These are phyloP conservation scores for Suillus clintonianus DNA, from an alignment of 768 basidiomycete species.

Conservation along the genomic window DNA sequence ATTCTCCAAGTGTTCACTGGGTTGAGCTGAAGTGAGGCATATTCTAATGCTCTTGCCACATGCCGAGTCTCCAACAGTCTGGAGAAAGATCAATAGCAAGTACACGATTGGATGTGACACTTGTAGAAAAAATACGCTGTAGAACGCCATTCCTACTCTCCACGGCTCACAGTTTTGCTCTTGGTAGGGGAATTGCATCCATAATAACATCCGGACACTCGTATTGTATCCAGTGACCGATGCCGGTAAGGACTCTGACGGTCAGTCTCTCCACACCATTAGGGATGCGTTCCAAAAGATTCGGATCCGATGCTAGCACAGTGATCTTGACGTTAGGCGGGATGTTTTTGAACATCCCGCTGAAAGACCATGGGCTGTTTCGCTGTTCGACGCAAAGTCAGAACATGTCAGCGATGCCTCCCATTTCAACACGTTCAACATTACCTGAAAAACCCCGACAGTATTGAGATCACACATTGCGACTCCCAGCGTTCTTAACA, in stretches of 20 bases:
- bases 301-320: constrained; percentile 19
- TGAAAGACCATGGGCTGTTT: constrained; percentile 22
- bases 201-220: constrained; percentile 25
- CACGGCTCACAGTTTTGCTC: not conserved
- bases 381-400: not conserved
- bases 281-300: constrained; percentile 12
- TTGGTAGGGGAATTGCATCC: constrained; percentile 5
- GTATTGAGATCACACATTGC: not conserved
- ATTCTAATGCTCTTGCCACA: not conserved
- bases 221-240: constrained; percentile 27
- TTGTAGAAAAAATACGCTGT: not conserved
- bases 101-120: not conserved
- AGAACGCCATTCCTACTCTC: not conserved
- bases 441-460: not conserved
- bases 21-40: no score
- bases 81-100: not conserved
- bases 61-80: not conserved
- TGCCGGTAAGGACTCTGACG: constrained; percentile 8
- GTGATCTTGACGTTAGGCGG: constrained; percentile 16
- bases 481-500: constrained; percentile 11
- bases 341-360: constrained; percentile 1
- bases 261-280: not conserved
- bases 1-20: no score
- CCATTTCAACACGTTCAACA: not conserved
- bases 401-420: not conserved